A percentile compares a stretch with the other conserved stretches of the same genome.
These are phyloP conservation scores for Wolfiporia cocos DNA, from an alignment of 1,284 basidiomycete species.

Conservation along the genomic window DNA sequence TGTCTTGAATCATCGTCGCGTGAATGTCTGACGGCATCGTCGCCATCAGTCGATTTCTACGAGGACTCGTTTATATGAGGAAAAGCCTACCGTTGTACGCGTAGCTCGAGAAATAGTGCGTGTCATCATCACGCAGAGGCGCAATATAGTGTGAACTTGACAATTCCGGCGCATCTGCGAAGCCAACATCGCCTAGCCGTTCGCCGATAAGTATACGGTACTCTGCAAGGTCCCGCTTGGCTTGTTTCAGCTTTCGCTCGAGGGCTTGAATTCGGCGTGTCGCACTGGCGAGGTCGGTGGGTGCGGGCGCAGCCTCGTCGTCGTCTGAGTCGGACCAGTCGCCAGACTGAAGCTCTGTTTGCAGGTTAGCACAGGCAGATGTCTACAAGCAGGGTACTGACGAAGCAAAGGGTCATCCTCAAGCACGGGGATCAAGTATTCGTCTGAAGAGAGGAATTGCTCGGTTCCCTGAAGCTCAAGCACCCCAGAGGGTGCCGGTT, in stretches of 20 bases:
- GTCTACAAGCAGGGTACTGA: constrained; percentile 32
- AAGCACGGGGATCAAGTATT: constrained; percentile 72
- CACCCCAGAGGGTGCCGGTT: constrained; percentile 40
- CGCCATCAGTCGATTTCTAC: no score
- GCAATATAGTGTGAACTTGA: constrained; percentile 20
- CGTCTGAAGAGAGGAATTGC: constrained; percentile 64
- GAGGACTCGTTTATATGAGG: no score
- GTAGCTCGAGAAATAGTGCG: constrained; percentile 94
- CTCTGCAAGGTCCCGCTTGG: constrained; percentile 49
- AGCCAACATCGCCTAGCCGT: constrained; percentile 38
- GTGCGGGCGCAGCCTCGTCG: constrained; percentile 24
- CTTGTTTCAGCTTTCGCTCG: constrained; percentile 44
- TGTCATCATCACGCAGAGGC: constrained; percentile 71
- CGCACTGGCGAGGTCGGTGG: constrained; percentile 30
- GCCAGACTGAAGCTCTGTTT: constrained; percentile 50
- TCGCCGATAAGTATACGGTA: constrained; percentile 52
- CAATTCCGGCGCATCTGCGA: constrained; percentile 29
- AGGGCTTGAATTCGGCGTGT: constrained; percentile 43
- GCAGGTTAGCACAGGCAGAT: neutral
- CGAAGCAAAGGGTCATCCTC: constrained; percentile 88
- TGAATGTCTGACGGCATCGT: constrained; percentile 84
- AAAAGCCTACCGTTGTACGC: constrained; percentile 83
- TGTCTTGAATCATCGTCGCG: constrained; percentile 79
- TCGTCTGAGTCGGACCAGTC: constrained; percentile 76
- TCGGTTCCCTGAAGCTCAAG: constrained; percentile 49